Conservation (phyloP, 2,329 filamentous ascomycete genomes). For the Ascocoryne sarcoides region DNA sequence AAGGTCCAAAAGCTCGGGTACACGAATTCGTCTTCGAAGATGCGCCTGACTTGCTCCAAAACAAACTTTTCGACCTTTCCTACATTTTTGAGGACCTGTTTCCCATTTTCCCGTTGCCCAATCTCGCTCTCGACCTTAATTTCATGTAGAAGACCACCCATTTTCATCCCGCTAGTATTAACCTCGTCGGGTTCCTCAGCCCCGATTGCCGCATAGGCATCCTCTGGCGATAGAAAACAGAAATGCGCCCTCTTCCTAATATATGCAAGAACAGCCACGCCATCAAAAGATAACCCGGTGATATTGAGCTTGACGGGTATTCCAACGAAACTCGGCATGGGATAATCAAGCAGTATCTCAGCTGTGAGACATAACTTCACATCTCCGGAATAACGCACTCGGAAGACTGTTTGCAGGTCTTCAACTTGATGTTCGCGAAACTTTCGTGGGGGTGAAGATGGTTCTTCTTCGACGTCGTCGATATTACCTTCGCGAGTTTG, state of each 20-base stretch:
- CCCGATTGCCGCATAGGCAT: constrained; percentile 64
- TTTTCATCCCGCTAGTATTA: constrained; percentile 31
- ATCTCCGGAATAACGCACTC: constrained; percentile 82
- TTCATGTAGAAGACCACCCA: constrained; percentile 78
- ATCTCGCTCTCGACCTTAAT: constrained; percentile 98
- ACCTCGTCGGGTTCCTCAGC: constrained; percentile 18
- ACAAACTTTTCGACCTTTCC: constrained; percentile 98
- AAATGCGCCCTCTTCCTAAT: constrained; percentile 86
- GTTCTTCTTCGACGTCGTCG: constrained; percentile 26
- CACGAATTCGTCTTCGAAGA: constrained; percentile 98
- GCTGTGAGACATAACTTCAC: constrained; percentile 83
- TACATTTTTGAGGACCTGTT: constrained; percentile 95
- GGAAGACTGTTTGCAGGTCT: constrained; percentile 87
- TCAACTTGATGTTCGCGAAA: constrained; percentile 69
- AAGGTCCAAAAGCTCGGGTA: constrained; percentile 99
- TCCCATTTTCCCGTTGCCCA: constrained; percentile 80
- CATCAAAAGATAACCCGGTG: constrained; percentile 90
- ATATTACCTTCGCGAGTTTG: constrained; percentile 44
- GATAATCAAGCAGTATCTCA: constrained; percentile 93
- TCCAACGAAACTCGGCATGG: constrained; percentile 95
- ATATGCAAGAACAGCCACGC: constrained; percentile 83
- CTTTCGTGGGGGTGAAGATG: constrained; percentile 36
- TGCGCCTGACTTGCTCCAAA: constrained; percentile 87
- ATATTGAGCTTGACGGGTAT: constrained; percentile 93
- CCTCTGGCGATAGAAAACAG: constrained; percentile 88